phyloP scores from a whole-genome alignment of 208 protist species.

The Crithidia brevicula region DNA sequence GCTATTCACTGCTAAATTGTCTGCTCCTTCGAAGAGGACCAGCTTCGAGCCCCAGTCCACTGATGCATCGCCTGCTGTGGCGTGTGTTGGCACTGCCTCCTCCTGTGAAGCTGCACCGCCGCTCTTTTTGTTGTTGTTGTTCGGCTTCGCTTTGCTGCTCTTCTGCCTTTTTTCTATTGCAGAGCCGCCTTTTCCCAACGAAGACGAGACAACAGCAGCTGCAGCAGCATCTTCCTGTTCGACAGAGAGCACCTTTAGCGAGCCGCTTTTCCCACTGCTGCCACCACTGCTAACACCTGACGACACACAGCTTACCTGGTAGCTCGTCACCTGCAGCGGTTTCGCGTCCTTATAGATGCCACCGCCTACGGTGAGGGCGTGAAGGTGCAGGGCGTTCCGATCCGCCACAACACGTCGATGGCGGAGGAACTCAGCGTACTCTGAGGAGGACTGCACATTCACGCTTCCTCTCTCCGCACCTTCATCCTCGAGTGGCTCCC shows the following conservation, averaged over 20 bases:
- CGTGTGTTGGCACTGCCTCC: too few species aligned
- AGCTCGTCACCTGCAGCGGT: constrained; percentile 44
- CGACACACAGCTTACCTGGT: constrained; percentile 38
- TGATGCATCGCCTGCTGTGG: neutral
- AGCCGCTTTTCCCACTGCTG: neutral
- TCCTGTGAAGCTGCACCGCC: neutral
- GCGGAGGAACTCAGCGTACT: constrained; percentile 24
- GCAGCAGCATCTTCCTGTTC: constrained; percentile 36
- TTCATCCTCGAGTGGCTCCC: constrained; percentile 2
- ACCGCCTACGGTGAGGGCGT: constrained; percentile 42
- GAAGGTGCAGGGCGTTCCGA: constrained; percentile 51
- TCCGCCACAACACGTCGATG: constrained; percentile 11
- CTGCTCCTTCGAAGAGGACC: constrained; percentile 52
- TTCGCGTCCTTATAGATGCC: constrained; percentile 26
- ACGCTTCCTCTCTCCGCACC: neutral
- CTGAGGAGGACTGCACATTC: neutral
- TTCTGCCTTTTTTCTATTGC: neutral
- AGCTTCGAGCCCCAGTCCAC: constrained; percentile 52
- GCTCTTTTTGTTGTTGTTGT: constrained; percentile 3
- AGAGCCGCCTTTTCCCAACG: neutral
- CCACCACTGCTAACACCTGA: constrained; percentile 1
- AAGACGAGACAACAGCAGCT: neutral
- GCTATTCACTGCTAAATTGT: constrained; percentile 30
- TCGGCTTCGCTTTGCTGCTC: neutral
- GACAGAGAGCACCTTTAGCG: constrained; percentile 52